Evolutionary conservation across 148 eudicot genomes (phyloP).

Genomic region (Chenopodium suecicum): DNA sequence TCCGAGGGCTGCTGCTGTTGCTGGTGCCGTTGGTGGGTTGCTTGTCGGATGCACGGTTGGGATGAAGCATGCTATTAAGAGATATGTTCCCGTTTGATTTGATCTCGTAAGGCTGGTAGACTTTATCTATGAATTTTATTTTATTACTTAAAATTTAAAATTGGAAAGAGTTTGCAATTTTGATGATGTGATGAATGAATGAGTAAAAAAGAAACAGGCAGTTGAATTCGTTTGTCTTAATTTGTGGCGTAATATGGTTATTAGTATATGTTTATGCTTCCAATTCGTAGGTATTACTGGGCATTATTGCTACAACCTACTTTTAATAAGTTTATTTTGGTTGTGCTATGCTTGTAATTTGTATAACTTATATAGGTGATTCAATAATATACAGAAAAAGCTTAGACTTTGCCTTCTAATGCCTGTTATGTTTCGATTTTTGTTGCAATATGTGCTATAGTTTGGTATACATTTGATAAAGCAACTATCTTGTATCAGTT

Average conservation of each 20-base stretch:
- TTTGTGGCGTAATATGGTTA: background rate
- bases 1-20: slow-evolving; percentile 74
- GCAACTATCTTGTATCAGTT: too few species aligned
- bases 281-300: background rate
- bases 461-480: too few species aligned
- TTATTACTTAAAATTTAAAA: too few species aligned
- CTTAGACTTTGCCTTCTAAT: background rate
- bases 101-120: background rate
- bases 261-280: background rate
- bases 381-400: slow-evolving; percentile 5
- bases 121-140: background rate
- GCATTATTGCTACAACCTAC: background rate
- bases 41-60: slow-evolving; percentile 68
- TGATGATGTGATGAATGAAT: background rate
- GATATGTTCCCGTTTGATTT: slow-evolving; percentile 61
- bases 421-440: background rate
- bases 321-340: background rate
- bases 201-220: background rate
- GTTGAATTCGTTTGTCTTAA: background rate
- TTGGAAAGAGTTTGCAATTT: background rate
- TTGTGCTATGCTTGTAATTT: background rate
- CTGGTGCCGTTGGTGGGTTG: slow-evolving; percentile 82
- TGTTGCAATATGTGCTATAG: too few species aligned
- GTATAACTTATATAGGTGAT: background rate
- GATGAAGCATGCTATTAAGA: slow-evolving; percentile 57